Evolutionary conservation across 305 asterid species (phyloP), one percentile per base, ranked within the genome.

Genomic region (Fraxinus latifolia): DNA sequence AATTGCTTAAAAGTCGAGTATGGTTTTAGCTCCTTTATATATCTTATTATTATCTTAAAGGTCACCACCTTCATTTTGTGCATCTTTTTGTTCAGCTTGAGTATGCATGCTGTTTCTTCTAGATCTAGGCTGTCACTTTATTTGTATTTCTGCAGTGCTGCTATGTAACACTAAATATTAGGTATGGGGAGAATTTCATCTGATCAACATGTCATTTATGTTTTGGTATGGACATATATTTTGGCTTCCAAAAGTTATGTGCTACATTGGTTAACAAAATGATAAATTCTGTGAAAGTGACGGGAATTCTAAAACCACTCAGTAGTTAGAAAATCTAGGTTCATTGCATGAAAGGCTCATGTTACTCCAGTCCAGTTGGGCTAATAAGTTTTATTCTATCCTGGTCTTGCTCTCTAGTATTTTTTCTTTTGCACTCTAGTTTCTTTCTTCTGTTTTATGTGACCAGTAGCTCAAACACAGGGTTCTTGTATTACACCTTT

Each of bases 11-110:
- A 58, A 76, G 58, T 34, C 81, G 39, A 29, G 65, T 4, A 21
- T 21, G 32, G 71, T 72, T 84, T 14, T 29, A 25, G 76, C 76
- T 82, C 53, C 80, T 76, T 65, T 47, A 76, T 31, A 47, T 79
- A 60, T 83, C 37, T 17, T 1, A 3, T 60, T 60, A 60, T 60
- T 21, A 21, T 21, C 71, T 60, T 60, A 67, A 23, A 14, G 65
- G 60, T 80, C 82, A 68, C 83, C 75, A 29, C 34, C 78, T 65
- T 32, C 77, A 19, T 70, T 19, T 7, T 55, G 36, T 60, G 65
- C 76, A n/a, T 47, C 32, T 36, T 34, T 47, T 23, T 82, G 71
- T 73, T 80, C 62, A 3, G 9, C 81, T 31, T 31, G 68, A 50
- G 33, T 77, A 36, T 23, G 47, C 37, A 5, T n/a, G 36, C n/a